Conservation (phyloP, 257 asterid genomes). For the Solanum rostratum region DNA sequence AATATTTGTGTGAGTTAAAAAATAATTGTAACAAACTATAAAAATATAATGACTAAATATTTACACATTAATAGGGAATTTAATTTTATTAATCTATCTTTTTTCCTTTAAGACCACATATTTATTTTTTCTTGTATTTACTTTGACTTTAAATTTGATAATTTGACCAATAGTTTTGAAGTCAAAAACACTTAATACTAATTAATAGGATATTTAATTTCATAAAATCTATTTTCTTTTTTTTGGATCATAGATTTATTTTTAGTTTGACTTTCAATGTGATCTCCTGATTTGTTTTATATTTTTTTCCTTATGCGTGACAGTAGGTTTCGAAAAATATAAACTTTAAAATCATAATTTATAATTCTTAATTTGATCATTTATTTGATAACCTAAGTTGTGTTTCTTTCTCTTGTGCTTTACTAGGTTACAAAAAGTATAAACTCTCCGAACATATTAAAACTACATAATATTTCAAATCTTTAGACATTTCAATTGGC, state of each 20-base stretch:
- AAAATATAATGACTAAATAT: not conserved
- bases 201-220: no score
- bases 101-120: not conserved
- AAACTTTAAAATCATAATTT: no score
- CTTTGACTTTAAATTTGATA: not conserved
- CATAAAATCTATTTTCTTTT: no score
- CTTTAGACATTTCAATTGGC: not conserved
- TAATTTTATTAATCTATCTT: not conserved
- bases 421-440: no score
- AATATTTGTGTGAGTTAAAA: not conserved
- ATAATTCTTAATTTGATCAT: no score
- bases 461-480: not conserved
- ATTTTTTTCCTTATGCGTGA: no score
- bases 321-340: no score
- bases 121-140: not conserved
- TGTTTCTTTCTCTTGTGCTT: not conserved
- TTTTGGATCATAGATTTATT: no score
- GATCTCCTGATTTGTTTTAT: no score
- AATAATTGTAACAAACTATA: not conserved
- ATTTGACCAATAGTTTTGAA: no score
- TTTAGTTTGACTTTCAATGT: no score
- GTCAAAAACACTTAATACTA: no score
- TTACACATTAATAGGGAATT: not conserved
- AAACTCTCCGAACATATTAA: not conserved
- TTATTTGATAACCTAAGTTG: not conserved